phyloP scores from a whole-genome alignment of 116 monocot genomes.

The Dioscorea cayenensis region DNA sequence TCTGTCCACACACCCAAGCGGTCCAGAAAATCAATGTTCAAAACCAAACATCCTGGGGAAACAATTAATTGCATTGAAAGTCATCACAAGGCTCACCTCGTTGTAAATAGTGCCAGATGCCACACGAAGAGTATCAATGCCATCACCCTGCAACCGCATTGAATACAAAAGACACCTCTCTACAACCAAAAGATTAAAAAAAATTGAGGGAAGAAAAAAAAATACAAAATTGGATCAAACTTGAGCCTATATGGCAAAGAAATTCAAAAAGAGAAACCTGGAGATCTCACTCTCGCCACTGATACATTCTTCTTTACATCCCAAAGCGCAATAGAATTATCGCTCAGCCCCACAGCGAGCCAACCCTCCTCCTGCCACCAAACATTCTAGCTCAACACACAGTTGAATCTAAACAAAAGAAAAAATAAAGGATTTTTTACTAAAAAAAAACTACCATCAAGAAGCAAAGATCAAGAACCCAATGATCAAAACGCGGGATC shows the following conservation, averaged over 20 bases:
- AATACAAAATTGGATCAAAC: neutral
- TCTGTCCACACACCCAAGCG: constrained; percentile 25
- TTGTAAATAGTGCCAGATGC: constrained; percentile 92
- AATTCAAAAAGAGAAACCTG: constrained; percentile 32
- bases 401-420: neutral
- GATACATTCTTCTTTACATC: constrained; percentile 27
- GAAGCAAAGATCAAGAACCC: constrained; percentile 76
- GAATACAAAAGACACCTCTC: constrained; percentile 85
- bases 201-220: neutral
- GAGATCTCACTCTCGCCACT: constrained; percentile 40
- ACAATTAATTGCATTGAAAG: neutral
- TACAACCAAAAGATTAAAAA: neutral
- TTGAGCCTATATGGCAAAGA: neutral
- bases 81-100: constrained; percentile 33
- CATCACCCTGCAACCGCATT: constrained; percentile 67
- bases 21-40: neutral
- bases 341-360: constrained; percentile 72
- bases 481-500: constrained; percentile 80
- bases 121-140: constrained; percentile 33
- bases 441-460: constrained; percentile 27
- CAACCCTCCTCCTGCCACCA: constrained; percentile 36
- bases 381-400: neutral
- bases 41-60: neutral
- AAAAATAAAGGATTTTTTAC: neutral
- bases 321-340: constrained; percentile 88